Evolutionary conservation across 495 filamentous ascomycete species (phyloP).

Genomic region (Penicillium subrubescens): DNA sequence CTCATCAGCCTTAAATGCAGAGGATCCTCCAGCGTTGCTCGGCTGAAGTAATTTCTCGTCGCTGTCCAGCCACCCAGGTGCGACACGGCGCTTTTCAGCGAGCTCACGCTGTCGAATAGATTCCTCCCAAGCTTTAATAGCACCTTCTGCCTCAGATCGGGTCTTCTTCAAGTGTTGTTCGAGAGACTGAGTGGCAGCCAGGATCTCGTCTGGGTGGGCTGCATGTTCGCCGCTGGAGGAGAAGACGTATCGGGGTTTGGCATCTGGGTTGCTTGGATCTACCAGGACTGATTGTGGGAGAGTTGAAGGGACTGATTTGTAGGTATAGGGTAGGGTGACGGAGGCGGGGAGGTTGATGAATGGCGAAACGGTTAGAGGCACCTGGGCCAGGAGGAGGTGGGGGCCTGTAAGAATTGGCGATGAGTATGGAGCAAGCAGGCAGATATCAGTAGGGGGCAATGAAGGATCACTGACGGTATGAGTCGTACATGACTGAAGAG

Average conservation of each 20-base stretch:
- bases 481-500: conserved; percentile 41
- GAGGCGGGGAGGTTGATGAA: conserved; percentile 90
- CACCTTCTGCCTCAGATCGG: conserved; percentile 61
- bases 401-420: conserved; percentile 52
- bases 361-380: conserved; percentile 90
- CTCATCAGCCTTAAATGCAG: conserved; percentile 24
- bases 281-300: conserved; percentile 77
- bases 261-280: conserved; percentile 42
- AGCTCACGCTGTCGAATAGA: conserved; percentile 74
- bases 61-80: conserved; percentile 93
- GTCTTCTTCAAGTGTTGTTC: conserved; percentile 70
- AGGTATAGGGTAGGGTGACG: conserved; percentile 92
- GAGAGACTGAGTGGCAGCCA: conserved; percentile 74
- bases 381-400: conserved; percentile 87
- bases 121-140: conserved; percentile 71
- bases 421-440: conserved; percentile 17
- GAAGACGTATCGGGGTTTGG: conserved; percentile 68
- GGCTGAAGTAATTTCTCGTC: conserved; percentile 84
- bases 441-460: neutral
- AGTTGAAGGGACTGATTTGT: conserved; percentile 82
- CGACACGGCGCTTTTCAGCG: conserved; percentile 87
- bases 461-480: conserved; percentile 37
- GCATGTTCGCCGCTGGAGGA: conserved; percentile 72
- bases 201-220: conserved; percentile 79
- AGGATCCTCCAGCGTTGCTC: conserved; percentile 22